A percentile compares a stretch with the other conserved stretches of the same genome.
These are phyloP conservation scores for Astrephomene gubernaculifera DNA, from an alignment of 139 green algal species.

Conservation along the genomic window DNA sequence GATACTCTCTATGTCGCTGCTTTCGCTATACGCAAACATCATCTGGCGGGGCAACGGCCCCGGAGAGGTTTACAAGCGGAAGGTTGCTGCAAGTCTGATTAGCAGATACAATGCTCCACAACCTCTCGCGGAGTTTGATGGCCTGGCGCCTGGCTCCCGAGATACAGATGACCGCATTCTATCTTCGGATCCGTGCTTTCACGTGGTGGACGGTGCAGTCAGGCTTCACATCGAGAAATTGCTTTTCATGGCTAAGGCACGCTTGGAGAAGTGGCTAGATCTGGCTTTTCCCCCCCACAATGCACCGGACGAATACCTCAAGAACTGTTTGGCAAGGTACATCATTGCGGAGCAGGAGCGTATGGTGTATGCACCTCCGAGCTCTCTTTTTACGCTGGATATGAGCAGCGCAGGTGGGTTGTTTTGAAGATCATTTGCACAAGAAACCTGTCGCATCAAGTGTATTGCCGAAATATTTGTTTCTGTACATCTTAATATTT, in stretches of 20 bases:
- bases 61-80: neutral
- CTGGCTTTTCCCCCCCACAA: neutral
- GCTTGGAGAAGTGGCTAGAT: neutral
- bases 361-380: neutral
- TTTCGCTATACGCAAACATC: constrained; percentile 12
- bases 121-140: neutral
- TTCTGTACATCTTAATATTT: neutral
- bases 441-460: neutral
- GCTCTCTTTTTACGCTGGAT: neutral
- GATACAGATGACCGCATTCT: neutral
- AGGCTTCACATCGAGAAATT: neutral
- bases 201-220: neutral
- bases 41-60: constrained; percentile 17
- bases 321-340: constrained; percentile 3
- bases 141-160: neutral
- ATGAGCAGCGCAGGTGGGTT: neutral
- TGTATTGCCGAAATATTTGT: too few species aligned
- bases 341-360: constrained; percentile 12
- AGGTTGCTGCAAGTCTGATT: neutral
- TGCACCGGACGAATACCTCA: neutral
- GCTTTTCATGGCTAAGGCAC: neutral
- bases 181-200: neutral
- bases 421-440: neutral
- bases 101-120: neutral
- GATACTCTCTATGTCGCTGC: neutral